Base-by-base conservation (phyloP, 164 flowering plant genomes). In the Kingdonia uniflora region DNA sequence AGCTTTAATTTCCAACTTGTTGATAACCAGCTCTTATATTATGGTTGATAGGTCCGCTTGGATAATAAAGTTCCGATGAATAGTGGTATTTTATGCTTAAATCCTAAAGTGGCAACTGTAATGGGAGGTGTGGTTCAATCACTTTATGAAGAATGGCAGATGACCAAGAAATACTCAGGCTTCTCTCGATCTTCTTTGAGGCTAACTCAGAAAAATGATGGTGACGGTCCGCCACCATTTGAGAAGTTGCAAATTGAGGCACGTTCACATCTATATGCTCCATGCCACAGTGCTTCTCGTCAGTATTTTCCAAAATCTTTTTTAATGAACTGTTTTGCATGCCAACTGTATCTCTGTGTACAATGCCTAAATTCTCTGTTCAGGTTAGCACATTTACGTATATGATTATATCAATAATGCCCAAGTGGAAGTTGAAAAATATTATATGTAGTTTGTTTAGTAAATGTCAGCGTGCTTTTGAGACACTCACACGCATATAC, bases 101-200 rank as follows among this genome's bases (percentile, higher is more conserved):
- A 71, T 57, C 65, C 85, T 15, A 70, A 76, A 56, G 71, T 68
- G 44, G 17, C 86, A 33, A 73, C 78, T 33, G 61, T 84, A 35
- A 57, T 92, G 33, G 95, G 95, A 29, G 98, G 98, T 59, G 71
- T 76, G 57, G 96, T 92, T 52, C 78, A 69, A 64, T 59, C 90
- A 26, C 84, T 92, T 52, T 69, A 71, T 71, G 98, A 92, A 64
- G 98, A 92, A 68, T 92, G 96, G 95, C 69, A 88, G 68, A 70
- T 85, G 82, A 88, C 72, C 68, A 71, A 59, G 66, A 92, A 84
- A 59, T 92, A 85, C 58, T 74, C 88, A 11, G 83, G 85, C 39
- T 65, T 82, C 35, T 71, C 94, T n/a, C 86, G 94, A 16, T 67
- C 77, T 15, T 48, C 81, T 24, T 37, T 76, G 22, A 74, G 65